These are phyloP conservation scores for Wickerhamomyces pijperi DNA, from an alignment of 805 yeast genomes.

Conservation along the genomic window DNA sequence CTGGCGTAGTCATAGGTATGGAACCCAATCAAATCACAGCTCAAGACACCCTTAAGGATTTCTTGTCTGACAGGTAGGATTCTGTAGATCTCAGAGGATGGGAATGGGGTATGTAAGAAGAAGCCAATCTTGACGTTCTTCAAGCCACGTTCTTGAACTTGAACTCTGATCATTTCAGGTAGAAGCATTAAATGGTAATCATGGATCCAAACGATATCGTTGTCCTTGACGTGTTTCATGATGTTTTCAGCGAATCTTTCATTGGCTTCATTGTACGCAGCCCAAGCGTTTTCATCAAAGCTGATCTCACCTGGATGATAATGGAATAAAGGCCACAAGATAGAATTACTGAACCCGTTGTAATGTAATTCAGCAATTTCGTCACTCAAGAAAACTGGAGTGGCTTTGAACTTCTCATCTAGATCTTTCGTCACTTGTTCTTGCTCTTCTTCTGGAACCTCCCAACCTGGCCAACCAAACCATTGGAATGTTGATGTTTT, in stretches of 20 bases:
- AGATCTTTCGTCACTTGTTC: constrained; percentile 59
- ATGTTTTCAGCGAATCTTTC: constrained; percentile 67
- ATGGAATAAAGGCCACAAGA: constrained; percentile 96
- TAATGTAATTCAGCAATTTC: constrained; percentile 91
- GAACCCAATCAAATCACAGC: constrained; percentile 93
- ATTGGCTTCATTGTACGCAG: constrained; percentile 92
- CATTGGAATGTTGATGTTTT: constrained; percentile 80
- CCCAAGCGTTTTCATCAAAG: constrained; percentile 96
- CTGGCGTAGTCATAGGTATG: constrained; percentile 99
- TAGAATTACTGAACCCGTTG: constrained; percentile 91
- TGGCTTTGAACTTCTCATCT: constrained; percentile 69
- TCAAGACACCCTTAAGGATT: constrained; percentile 79
- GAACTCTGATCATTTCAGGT: constrained; percentile 75
- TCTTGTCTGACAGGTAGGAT: constrained; percentile 93
- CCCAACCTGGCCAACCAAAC: constrained; percentile 98
- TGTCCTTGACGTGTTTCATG: constrained; percentile 57
- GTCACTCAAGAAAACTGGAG: constrained; percentile 81
- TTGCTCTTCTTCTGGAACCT: constrained; percentile 70
- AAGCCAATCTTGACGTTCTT: constrained; percentile 73
- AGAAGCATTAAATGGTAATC: constrained; percentile 94
- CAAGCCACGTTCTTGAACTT: constrained; percentile 33
- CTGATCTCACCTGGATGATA: constrained; percentile 99
- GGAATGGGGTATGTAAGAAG: constrained; percentile 96
- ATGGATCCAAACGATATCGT: constrained; percentile 94
- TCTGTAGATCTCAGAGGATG: constrained; percentile 91